A percentile compares a stretch with the other conserved stretches of the same genome.
These are phyloP conservation scores for Wickerhamomyces ciferrii DNA, from an alignment of 805 yeast genomes.

Conservation along the genomic window DNA sequence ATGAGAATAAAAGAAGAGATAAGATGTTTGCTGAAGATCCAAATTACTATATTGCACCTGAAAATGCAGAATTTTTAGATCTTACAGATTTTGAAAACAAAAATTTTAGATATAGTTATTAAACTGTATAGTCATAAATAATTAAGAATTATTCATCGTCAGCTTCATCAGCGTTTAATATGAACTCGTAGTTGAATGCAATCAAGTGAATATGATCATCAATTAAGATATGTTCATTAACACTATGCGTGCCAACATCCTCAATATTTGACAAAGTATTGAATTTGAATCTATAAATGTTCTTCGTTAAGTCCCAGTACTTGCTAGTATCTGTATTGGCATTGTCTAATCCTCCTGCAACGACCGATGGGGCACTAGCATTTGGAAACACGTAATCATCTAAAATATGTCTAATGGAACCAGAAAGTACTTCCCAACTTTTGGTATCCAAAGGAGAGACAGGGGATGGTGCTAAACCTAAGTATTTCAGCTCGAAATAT, in stretches of 20 bases:
- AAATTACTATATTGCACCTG: constrained; percentile 20
- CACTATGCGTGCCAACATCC: constrained; percentile 43
- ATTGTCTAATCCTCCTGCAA: constrained; percentile 58
- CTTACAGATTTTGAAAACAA: constrained; percentile 32
- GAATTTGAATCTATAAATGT: constrained; percentile 60
- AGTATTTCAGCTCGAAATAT: constrained; percentile 27
- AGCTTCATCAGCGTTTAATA: background rate
- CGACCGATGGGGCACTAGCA: constrained; percentile 28
- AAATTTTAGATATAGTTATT: constrained; percentile 29
- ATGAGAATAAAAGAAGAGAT: constrained; percentile 40
- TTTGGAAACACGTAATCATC: constrained; percentile 42
- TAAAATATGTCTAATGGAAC: constrained; percentile 50
- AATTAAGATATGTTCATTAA: constrained; percentile 47
- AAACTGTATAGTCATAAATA: background rate
- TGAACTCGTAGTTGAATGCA: constrained; percentile 39
- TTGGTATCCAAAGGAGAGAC: constrained; percentile 38
- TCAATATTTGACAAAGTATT: constrained; percentile 29
- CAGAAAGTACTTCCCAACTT: constrained; percentile 50
- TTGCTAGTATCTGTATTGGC: constrained; percentile 69
- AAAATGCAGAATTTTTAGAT: constrained; percentile 39
- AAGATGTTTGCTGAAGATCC: constrained; percentile 17
- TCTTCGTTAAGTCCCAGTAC: constrained; percentile 57
- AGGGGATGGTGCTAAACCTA: constrained; percentile 44
- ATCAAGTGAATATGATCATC: constrained; percentile 48
- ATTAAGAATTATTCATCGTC: background rate